Evolutionary conservation across 2,329 filamentous ascomycete genomes (phyloP).

Genomic region (Elsinoe necatrix): DNA sequence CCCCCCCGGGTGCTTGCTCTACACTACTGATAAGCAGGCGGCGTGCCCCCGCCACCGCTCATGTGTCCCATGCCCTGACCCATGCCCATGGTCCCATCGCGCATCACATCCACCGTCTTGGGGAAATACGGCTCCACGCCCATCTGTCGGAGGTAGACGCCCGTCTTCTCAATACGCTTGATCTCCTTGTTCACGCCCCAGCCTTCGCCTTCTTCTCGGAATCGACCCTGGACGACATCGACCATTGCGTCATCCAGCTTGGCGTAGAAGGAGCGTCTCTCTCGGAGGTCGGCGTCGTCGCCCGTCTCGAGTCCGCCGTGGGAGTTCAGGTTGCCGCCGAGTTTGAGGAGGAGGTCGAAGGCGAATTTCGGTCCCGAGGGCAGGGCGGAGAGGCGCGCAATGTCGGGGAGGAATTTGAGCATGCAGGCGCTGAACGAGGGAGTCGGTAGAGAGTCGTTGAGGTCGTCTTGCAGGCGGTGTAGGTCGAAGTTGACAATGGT

Average conservation of each 20-base stretch:
- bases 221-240: constrained; percentile 43
- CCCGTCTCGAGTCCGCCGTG: constrained; percentile 45
- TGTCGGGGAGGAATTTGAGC: constrained; percentile 48
- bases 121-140: constrained; percentile 48
- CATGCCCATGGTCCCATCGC: constrained; percentile 23
- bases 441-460: constrained; percentile 46
- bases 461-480: constrained; percentile 47
- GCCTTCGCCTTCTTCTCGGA: constrained; percentile 42
- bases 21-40: constrained; percentile 20
- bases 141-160: constrained; percentile 43
- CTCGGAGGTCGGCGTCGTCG: constrained; percentile 40
- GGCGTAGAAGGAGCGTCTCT: constrained; percentile 43
- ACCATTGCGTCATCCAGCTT: constrained; percentile 44
- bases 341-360: constrained; percentile 48
- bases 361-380: constrained; percentile 42
- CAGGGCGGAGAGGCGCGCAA: constrained; percentile 42
- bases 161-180: constrained; percentile 49
- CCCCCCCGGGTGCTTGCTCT: background rate
- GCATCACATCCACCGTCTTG: constrained; percentile 43
- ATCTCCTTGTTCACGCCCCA: constrained; percentile 46
- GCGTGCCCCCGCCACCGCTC: constrained; percentile 17
- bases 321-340: constrained; percentile 48
- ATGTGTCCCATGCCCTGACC: constrained; percentile 3
- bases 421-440: constrained; percentile 47
- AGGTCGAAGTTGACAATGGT: constrained; percentile 51